Conservation (phyloP, 257 asterid genomes). For the Coffea canephora region DNA sequence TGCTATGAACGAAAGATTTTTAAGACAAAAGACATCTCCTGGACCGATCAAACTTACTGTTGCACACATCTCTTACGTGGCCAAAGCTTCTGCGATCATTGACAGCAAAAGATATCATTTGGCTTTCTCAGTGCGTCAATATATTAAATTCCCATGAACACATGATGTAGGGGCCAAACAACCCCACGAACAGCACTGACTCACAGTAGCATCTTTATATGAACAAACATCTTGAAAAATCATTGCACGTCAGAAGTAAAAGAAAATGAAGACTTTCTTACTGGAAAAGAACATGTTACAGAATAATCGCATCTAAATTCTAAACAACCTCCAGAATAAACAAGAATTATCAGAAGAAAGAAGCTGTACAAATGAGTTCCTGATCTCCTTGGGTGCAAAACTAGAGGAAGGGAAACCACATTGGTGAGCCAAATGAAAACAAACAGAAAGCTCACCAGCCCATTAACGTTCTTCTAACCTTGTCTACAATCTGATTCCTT, state of each 20-base stretch:
- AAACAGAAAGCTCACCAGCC: slow-evolving; percentile 62
- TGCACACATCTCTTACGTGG: not conserved
- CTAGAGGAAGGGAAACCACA: not conserved
- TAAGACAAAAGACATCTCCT: not conserved
- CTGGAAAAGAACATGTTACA: not conserved
- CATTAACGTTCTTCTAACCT: slow-evolving; percentile 74
- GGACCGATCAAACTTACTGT: not conserved
- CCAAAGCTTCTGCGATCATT: not conserved
- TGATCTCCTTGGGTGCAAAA: not conserved
- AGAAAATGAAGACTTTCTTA: not conserved
- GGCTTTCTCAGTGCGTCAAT: not conserved
- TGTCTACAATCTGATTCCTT: slow-evolving; percentile 66
- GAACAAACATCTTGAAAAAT: not conserved
- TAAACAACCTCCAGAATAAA: not conserved
- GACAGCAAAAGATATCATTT: not conserved
- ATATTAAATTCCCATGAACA: not conserved
- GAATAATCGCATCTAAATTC: not conserved
- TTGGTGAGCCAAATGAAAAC: not conserved
- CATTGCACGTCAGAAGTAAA: not conserved
- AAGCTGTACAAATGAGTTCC: slow-evolving; percentile 20
- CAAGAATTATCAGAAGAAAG: not conserved
- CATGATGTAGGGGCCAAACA: not conserved
- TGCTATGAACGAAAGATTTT: not conserved
- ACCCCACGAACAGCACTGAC: not conserved
- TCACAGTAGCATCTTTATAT: not conserved